Evolutionary conservation across 164 flowering plant genomes (phyloP), one percentile per base, ranked within the genome.

Genomic region (Berberis thunbergii): DNA sequence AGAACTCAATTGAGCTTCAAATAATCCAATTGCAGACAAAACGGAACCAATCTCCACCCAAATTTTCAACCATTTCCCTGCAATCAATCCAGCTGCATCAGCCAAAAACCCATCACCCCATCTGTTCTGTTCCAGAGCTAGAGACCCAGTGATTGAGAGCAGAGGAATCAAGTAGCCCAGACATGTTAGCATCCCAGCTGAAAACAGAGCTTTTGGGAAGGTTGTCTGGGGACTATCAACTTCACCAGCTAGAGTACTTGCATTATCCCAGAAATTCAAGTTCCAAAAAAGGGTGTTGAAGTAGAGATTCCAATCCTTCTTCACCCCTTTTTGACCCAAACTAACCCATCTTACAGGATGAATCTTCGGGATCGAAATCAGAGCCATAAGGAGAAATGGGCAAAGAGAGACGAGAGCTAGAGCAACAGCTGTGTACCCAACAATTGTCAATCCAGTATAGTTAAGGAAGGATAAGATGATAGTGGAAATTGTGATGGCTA

Each of bases 281-380:
- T 92, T 92, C 97, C 98, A 89, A 60, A 92, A 92, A 2, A 89
- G 83, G 8, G 97, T 89, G 62, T 89, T 92, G 73, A 86, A 80
- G 72, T 45, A 89, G 42, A 85, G 59, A 41, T 60, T 84, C 98
- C 98, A 92, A 55, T 92, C 90, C 59, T 67, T 83, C 39, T 82
- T 71, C 8, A 72, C 76, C 1, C 83, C 83, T 43, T 70, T 76
- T 39, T 80, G 76, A 9, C 89, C 91, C 43, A 75, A 53, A 64
- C 73, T 75, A 38, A 76, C 7, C 95, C 95, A 92, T 1, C 95
- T 67, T 46, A 50, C 63, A 0, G 91, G 88, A 0, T 55, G 64
- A 43, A 89, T 78, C 62, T 79, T 75, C 9, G 92, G 92, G 52
- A 89, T 80, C 1, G 98, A 81, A 11, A 84, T 66, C 7, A 76